Evolutionary conservation across 2,329 filamentous ascomycete genomes (phyloP).

Genomic region (Trichoderma sp.): DNA sequence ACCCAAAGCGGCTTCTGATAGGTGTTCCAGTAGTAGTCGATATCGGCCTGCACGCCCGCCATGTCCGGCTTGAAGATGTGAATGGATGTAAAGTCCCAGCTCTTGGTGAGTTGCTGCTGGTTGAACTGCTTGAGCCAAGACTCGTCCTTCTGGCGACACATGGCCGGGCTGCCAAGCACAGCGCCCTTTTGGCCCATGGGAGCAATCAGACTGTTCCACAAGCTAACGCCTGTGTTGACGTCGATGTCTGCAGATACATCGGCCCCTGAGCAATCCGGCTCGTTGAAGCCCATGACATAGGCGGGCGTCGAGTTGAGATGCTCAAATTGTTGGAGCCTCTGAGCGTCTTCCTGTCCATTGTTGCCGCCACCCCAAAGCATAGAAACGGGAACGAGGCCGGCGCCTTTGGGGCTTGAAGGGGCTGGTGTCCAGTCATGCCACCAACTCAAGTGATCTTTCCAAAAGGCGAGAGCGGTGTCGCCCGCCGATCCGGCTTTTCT

Average conservation of each 20-base stretch:
- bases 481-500: slow-evolving; percentile 27
- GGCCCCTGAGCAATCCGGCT: slow-evolving; percentile 26
- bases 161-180: slow-evolving; percentile 57
- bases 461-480: slow-evolving; percentile 22
- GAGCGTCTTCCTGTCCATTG: slow-evolving; percentile 24
- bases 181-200: slow-evolving; percentile 64
- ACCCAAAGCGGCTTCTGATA: slow-evolving; percentile 28
- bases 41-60: slow-evolving; percentile 27
- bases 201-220: slow-evolving; percentile 64
- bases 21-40: slow-evolving; percentile 29
- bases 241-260: slow-evolving; percentile 27
- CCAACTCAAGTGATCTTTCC: slow-evolving; percentile 28
- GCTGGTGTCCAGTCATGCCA: slow-evolving; percentile 28
- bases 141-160: slow-evolving; percentile 53
- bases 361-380: slow-evolving; percentile 29
- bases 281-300: slow-evolving; percentile 27
- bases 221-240: slow-evolving; percentile 41
- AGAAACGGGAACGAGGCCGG: slow-evolving; percentile 24
- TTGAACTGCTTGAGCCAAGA: slow-evolving; percentile 28
- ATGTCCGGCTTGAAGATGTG: slow-evolving; percentile 28
- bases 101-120: slow-evolving; percentile 7
- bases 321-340: slow-evolving; percentile 25
- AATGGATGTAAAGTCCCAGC: slow-evolving; percentile 28
- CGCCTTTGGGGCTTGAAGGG: slow-evolving; percentile 15
- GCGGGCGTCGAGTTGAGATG: slow-evolving; percentile 21